Percentiles rank a stretch among this genome's conserved stretches.
Conservation (phyloP, 108 stramenopile genomes). For the Hondaea fermentalgiana region DNA sequence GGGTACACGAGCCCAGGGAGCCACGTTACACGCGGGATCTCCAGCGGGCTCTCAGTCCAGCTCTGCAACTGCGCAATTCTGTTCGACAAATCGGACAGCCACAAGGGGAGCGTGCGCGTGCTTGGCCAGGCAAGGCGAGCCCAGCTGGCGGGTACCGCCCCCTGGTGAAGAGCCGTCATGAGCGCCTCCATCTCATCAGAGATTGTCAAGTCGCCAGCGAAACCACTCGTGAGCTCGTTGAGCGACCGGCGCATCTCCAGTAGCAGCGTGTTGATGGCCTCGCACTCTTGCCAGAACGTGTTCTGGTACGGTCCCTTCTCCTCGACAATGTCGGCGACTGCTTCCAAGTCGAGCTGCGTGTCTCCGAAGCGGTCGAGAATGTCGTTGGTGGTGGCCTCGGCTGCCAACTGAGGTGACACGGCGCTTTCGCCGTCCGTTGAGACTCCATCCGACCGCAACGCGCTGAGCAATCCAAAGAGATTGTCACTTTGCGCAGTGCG, state of each 20-base stretch:
- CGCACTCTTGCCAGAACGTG: conserved; percentile 81
- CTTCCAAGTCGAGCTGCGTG: conserved; percentile 70
- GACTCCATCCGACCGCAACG: conserved; percentile 50
- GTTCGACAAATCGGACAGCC: conserved; percentile 61
- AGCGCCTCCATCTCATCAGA: conserved; percentile 74
- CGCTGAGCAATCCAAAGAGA: conserved; percentile 53
- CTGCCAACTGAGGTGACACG: conserved; percentile 49
- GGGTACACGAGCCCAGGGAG: conserved; percentile 71
- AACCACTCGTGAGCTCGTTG: conserved; percentile 68
- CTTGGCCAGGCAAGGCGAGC: conserved; percentile 70
- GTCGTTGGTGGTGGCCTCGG: conserved; percentile 49
- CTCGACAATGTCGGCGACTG: conserved; percentile 56
- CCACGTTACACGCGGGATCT: conserved; percentile 80
- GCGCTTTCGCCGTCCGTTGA: conserved; percentile 34
- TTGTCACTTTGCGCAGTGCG: conserved; percentile 68
- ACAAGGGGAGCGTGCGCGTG: conserved; percentile 51
- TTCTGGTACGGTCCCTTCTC: conserved; percentile 81
- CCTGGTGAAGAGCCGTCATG: conserved; percentile 61
- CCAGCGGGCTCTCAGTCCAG: conserved; percentile 70
- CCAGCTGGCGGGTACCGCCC: conserved; percentile 66
- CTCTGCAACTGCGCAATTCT: conserved; percentile 68
- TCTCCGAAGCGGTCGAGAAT: conserved; percentile 71
- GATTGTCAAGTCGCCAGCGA: conserved; percentile 82
- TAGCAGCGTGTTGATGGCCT: conserved; percentile 70
- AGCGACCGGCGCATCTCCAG: conserved; percentile 70